A percentile compares a stretch with the other conserved stretches of the same genome.
These are phyloP conservation scores for Cladochytrium replicatum DNA, from an alignment of 192 early-diverging fungal genomes.

Conservation along the genomic window DNA sequence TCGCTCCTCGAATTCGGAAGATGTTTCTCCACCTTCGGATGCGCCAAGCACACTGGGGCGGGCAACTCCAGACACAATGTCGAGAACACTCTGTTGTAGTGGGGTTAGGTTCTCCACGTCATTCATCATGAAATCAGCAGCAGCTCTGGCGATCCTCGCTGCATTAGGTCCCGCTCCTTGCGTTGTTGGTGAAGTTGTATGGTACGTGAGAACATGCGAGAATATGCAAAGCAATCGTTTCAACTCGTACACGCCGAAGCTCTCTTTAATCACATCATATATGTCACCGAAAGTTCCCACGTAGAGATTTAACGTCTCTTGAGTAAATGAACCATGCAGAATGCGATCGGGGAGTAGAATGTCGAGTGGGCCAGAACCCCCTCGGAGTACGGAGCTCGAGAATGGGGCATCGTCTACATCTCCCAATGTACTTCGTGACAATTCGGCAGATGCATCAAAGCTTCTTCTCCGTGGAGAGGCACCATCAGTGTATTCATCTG, in stretches of 20 bases:
- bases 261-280: slow-evolving; percentile 40
- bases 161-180: slow-evolving; percentile 29
- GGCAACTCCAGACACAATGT: slow-evolving; percentile 35
- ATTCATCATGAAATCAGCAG: slow-evolving; percentile 31
- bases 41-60: slow-evolving; percentile 33
- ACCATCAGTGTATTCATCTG: slow-evolving; percentile 18
- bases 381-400: slow-evolving; percentile 5
- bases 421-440: background rate
- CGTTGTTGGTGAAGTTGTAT: slow-evolving; percentile 47
- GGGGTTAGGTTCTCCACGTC: slow-evolving; percentile 50
- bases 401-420: slow-evolving; percentile 7
- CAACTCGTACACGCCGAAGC: slow-evolving; percentile 48
- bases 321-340: slow-evolving; percentile 50
- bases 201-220: slow-evolving; percentile 48
- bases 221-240: slow-evolving; percentile 36
- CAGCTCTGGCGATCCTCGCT: slow-evolving; percentile 17
- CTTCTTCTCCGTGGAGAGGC: background rate
- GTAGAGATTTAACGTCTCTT: slow-evolving; percentile 61
- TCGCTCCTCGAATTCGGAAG: slow-evolving; percentile 6
- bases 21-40: slow-evolving; percentile 1
- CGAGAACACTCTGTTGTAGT: slow-evolving; percentile 60
- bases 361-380: slow-evolving; percentile 5
- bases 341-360: slow-evolving; percentile 11
- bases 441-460: slow-evolving; percentile 5
- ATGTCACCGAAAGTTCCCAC: slow-evolving; percentile 52